A percentile compares a stretch with the other conserved stretches of the same genome.
Conservation (phyloP, 805 yeast species). For the Sugiyamaella lignohabitans region DNA sequence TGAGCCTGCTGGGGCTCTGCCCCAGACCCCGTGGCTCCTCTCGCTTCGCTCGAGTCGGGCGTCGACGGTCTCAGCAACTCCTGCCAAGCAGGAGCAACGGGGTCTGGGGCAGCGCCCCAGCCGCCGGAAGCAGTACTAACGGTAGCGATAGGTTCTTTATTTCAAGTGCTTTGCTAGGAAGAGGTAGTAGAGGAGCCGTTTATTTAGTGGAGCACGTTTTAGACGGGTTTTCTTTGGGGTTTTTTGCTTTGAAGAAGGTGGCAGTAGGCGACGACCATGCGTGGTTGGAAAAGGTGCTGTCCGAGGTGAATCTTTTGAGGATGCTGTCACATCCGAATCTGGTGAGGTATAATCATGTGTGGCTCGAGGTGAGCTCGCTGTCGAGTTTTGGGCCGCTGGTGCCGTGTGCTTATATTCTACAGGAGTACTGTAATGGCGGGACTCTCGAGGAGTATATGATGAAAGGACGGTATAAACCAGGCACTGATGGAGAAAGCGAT, state of each 20-base stretch:
- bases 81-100: no score
- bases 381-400: constrained; percentile 50
- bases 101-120: not conserved
- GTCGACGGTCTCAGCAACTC: no score
- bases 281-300: constrained; percentile 63
- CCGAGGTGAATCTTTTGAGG: constrained; percentile 68
- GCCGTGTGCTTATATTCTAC: constrained; percentile 74
- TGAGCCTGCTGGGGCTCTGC: no score
- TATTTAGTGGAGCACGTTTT: constrained; percentile 77
- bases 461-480: not conserved
- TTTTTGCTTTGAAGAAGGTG: constrained; percentile 78
- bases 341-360: constrained; percentile 83
- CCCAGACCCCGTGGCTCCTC: no score
- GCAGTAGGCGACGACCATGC: constrained; percentile 71
- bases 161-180: constrained; percentile 55
- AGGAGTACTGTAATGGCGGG: constrained; percentile 87
- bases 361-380: constrained; percentile 66
- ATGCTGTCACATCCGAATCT: constrained; percentile 50
- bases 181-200: constrained; percentile 82
- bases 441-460: constrained; percentile 63
- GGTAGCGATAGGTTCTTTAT: constrained; percentile 48
- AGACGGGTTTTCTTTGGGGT: constrained; percentile 63
- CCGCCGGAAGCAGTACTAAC: not conserved
- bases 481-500: not conserved
- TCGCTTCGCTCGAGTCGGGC: no score